phyloP scores from a whole-genome alignment of 2,329 filamentous ascomycete species.

The Xylaria sp. region DNA sequence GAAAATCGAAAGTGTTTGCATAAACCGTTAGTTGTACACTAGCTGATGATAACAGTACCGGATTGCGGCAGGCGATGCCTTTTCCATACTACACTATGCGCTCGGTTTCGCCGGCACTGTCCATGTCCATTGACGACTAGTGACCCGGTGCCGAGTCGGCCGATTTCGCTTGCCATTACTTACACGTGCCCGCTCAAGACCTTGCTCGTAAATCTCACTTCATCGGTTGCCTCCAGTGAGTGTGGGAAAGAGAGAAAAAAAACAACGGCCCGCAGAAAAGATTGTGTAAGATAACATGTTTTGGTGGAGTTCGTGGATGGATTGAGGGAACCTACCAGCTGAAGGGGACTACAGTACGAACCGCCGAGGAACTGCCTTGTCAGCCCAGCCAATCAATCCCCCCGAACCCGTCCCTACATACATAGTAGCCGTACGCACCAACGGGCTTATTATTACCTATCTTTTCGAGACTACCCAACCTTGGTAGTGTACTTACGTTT shows the following conservation, averaged over 20 bases:
- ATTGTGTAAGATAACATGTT: conserved; percentile 5
- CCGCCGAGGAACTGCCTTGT: conserved; percentile 43
- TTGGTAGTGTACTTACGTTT: too few species aligned
- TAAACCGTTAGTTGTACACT: conserved; percentile 3
- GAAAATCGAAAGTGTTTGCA: conserved; percentile 7
- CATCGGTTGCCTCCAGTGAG: conserved; percentile 28
- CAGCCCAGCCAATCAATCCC: conserved; percentile 40
- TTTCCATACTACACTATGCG: conserved; percentile 12
- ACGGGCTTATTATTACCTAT: too few species aligned
- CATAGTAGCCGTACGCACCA: too few species aligned
- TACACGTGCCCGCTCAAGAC: conserved; percentile 6
- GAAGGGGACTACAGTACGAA: conserved; percentile 38
- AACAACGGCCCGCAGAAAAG: not conserved
- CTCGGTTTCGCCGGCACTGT: conserved; percentile 33
- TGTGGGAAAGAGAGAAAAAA: too few species aligned
- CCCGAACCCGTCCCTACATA: not conserved
- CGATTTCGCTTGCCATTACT: conserved; percentile 1
- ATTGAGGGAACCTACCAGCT: conserved; percentile 36
- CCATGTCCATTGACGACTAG: not conserved
- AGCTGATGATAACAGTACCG: not conserved
- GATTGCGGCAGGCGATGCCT: not conserved
- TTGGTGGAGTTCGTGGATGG: conserved; percentile 9
- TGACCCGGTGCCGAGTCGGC: conserved; percentile 15
- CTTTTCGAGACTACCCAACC: too few species aligned
- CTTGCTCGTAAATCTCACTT: not conserved